phyloP scores from a whole-genome alignment of 768 basidiomycete genomes.

The Leccinellum albellum region DNA sequence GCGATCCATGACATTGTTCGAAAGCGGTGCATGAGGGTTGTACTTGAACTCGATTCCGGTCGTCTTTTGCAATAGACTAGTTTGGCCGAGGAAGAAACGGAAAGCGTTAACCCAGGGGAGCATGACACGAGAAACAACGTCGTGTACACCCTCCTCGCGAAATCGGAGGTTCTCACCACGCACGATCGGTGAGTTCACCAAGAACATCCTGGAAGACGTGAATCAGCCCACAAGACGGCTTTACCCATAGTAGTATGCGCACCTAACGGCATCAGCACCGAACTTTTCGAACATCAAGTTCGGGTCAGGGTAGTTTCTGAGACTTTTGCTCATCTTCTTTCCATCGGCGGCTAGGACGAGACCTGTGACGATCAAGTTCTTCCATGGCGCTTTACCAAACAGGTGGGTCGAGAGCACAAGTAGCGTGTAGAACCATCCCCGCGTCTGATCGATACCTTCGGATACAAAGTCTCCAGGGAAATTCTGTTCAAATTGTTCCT shows the following conservation, averaged over 20 bases:
- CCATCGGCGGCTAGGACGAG: conserved; percentile 95
- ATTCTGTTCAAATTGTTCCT: conserved; percentile 74
- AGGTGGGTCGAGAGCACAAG: conserved; percentile 95
- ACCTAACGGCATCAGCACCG: conserved; percentile 95
- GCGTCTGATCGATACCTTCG: conserved; percentile 97
- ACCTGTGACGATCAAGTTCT: conserved; percentile 94
- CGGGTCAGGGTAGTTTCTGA: conserved; percentile 96
- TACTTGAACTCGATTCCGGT: conserved; percentile 77
- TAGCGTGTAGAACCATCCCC: conserved; percentile 99
- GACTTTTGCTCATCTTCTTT: conserved; percentile 99
- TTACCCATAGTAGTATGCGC: conserved; percentile 3
- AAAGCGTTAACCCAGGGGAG: conserved; percentile 98
- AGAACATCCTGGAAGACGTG: conserved; percentile 70
- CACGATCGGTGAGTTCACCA: conserved; percentile 98
- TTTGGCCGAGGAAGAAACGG: conserved; percentile 98
- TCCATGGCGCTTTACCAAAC: conserved; percentile 93
- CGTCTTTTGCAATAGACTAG: conserved; percentile 78
- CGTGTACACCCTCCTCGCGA: conserved; percentile 96
- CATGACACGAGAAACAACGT: conserved; percentile 93
- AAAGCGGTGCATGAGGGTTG: conserved; percentile 77
- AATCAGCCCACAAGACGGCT: background rate
- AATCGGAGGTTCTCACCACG: conserved; percentile 97
- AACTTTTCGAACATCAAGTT: conserved; percentile 84
- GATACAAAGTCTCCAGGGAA: conserved; percentile 97
- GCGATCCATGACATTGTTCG: conserved; percentile 94